These are phyloP conservation scores for Rhazya stricta DNA, from an alignment of 257 asterid species.

Conservation along the genomic window DNA sequence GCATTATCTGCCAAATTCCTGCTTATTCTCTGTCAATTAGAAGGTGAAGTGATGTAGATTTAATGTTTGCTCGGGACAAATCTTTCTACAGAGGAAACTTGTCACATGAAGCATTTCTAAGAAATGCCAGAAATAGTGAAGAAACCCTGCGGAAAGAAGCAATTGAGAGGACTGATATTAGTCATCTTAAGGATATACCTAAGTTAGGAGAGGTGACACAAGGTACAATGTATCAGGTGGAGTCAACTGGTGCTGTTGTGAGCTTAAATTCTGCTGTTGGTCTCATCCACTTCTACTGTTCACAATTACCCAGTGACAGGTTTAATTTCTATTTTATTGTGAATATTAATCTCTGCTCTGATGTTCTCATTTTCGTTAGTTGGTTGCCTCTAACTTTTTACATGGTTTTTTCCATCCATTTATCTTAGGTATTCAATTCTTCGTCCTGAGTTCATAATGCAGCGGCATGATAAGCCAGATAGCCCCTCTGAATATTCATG, in stretches of 20 bases:
- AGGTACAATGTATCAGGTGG: slow-evolving; percentile 75
- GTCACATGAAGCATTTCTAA: slow-evolving; percentile 80
- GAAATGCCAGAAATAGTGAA: slow-evolving; percentile 96
- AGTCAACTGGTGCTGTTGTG: slow-evolving; percentile 98
- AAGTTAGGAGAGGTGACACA: slow-evolving; percentile 49
- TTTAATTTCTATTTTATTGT: slow-evolving; percentile 20
- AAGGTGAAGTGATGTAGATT: slow-evolving; percentile 2
- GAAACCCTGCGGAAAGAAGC: slow-evolving; percentile 98
- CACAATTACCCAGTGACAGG: slow-evolving; percentile 99
- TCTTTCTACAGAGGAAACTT: slow-evolving; percentile 67
- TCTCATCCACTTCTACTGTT: slow-evolving; percentile 92
- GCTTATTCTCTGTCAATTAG: slow-evolving; percentile 19
- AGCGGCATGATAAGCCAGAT: slow-evolving; percentile 76
- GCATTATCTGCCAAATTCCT: slow-evolving; percentile 10
- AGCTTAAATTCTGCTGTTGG: slow-evolving; percentile 99
- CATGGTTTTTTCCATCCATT: background rate
- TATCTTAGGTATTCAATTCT: slow-evolving; percentile 75
- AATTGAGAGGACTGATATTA: slow-evolving; percentile 92
- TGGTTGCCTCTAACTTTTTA: slow-evolving; percentile 9
- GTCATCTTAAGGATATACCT: slow-evolving; percentile 75
- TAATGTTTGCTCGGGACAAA: slow-evolving; percentile 14
- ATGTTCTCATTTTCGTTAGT: slow-evolving; percentile 10
- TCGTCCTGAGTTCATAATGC: slow-evolving; percentile 93
- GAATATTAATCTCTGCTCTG: background rate
- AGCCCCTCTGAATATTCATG: slow-evolving; percentile 79